phyloP scores from a whole-genome alignment of 495 filamentous ascomycete genomes.

The Cryomyces minteri region DNA sequence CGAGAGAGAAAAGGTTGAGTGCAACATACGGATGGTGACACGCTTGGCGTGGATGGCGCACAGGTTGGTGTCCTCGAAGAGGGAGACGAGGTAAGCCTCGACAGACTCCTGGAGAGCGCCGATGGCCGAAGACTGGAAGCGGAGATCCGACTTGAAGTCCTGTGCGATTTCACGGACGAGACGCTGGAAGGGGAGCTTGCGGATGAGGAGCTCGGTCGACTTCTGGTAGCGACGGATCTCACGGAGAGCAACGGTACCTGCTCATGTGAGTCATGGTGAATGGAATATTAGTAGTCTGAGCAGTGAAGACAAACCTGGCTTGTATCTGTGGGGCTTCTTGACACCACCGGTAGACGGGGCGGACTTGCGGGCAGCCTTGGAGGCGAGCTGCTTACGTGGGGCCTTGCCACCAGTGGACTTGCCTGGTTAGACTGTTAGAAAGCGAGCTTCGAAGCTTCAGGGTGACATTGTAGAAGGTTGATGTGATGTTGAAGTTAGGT shows the following conservation, averaged over 20 bases:
- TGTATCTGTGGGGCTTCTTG: conserved; percentile 99
- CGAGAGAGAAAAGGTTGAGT: not conserved
- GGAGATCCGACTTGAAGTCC: conserved; percentile 99
- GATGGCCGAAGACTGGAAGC: conserved; percentile 99
- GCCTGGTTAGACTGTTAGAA: conserved; percentile 24
- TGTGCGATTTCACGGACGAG: conserved; percentile 99
- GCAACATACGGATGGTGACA: conserved; percentile 27
- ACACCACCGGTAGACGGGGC: conserved; percentile 69
- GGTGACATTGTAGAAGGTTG: conserved; percentile 9
- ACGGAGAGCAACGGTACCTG: conserved; percentile 98
- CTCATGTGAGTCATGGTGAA: conserved; percentile 17
- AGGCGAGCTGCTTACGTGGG: conserved; percentile 91
- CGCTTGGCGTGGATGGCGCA: conserved; percentile 99
- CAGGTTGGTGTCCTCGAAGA: conserved; percentile 99
- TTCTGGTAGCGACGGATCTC: conserved; percentile 99
- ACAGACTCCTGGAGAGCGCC: conserved; percentile 99
- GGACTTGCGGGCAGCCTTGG: conserved; percentile 67
- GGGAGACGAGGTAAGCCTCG: conserved; percentile 99
- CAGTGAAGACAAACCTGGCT: conserved; percentile 57
- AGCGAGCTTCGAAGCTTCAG: conserved; percentile 1
- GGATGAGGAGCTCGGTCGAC: conserved; percentile 99
- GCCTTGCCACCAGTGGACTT: conserved; percentile 99
- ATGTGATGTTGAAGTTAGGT: conserved; percentile 11
- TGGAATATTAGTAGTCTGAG: not conserved
- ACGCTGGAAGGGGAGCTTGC: conserved; percentile 99